Base-by-base conservation (phyloP, 164 flowering plant species). In the Litsea cubeba region DNA sequence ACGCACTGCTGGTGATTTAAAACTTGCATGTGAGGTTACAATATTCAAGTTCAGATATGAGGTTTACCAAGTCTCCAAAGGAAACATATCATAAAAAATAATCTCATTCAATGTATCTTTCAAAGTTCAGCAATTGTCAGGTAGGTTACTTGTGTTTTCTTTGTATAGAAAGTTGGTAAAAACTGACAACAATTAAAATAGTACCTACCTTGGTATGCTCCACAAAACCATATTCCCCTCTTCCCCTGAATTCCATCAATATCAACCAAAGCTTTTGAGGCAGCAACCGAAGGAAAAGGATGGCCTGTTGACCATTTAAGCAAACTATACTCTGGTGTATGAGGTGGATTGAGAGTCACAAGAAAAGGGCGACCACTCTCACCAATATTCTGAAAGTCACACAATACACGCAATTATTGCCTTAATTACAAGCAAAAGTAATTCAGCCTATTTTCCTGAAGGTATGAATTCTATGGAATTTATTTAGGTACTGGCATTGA, bases 221-320 rank as follows among this genome's bases (percentile, higher is more conserved):
- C 98, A 82, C 95, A 94, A 79, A 87, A 94, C 97, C 98, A 94
- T 71, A 94, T 79, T 81, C 93, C 85, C 77, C 97, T 88, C 80
- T 84, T 91, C 68, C 98, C 97, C 84, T 94, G 98, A 74, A 94
- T 91, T 50, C 49, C 67, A 72, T 77, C 72, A 66, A 94, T 87
- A 84, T 87, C 89, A 46, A 81, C 82, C n/a, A 89, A 81, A 75
- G 97, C 98, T 79, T 87, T 91, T 46, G 87, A 75, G 60, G 98
- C 96, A 73, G 96, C 93, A 79, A 94, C 93, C 6, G 96, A 90
- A 70, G 99, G 99, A 65, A 95, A 75, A 30, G 97, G 95, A 81
- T 92, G 95, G 68, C 96, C 84, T 51, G 95, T 92, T 72, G 86
- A 50, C 97, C 97, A 94, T 81, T 91, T 90, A 25, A 91, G 89